phyloP scores from a whole-genome alignment of 495 filamentous ascomycete species.

The Rhizodiscina lignyota region DNA sequence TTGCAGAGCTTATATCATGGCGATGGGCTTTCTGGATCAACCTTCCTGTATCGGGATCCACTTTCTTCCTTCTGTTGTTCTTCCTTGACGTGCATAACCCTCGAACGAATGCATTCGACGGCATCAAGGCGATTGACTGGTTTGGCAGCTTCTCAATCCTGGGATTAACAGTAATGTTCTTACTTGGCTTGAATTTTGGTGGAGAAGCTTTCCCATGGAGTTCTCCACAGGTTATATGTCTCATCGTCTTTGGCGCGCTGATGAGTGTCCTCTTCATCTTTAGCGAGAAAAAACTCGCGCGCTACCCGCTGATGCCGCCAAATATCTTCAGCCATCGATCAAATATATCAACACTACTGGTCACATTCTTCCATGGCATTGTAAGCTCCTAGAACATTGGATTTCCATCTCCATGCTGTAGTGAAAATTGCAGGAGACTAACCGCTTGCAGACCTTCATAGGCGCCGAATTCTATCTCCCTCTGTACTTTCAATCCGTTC shows the following conservation, averaged over 20 bases:
- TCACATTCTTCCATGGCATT: constrained; percentile 49
- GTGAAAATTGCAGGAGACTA: too few species aligned
- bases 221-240: constrained; percentile 58
- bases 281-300: constrained; percentile 55
- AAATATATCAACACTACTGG: constrained; percentile 38
- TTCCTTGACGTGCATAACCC: constrained; percentile 66
- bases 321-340: constrained; percentile 44
- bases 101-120: constrained; percentile 46
- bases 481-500: constrained; percentile 44
- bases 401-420: too few species aligned
- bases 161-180: constrained; percentile 62
- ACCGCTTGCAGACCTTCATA: too few species aligned
- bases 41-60: constrained; percentile 55
- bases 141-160: constrained; percentile 42
- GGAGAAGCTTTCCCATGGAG: constrained; percentile 61
- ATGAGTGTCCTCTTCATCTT: constrained; percentile 46
- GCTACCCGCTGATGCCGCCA: constrained; percentile 62
- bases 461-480: constrained; percentile 59
- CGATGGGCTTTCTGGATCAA: constrained; percentile 62
- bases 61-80: constrained; percentile 46
- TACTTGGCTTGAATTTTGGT: constrained; percentile 65
- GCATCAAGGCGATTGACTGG: constrained; percentile 32
- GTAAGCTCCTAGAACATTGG: too few species aligned
- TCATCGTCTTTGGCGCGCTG: constrained; percentile 58
- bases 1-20: constrained; percentile 47